These are phyloP conservation scores for Phycomyces blakesleeanus DNA, from an alignment of 192 early-diverging fungal genomes.

Conservation along the genomic window DNA sequence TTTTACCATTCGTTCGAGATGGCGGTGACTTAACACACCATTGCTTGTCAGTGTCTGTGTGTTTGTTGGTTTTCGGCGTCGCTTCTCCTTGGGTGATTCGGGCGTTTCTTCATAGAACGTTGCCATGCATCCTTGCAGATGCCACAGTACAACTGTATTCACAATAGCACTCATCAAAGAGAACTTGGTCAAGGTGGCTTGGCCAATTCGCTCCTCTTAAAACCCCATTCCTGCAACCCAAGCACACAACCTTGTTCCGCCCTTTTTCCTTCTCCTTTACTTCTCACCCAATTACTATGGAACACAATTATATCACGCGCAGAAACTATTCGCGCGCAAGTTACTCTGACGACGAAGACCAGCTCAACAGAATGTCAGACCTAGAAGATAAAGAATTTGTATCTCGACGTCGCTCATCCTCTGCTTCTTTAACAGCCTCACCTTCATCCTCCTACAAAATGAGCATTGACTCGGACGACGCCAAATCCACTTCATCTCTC, in stretches of 20 bases:
- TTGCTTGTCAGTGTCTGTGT: conserved; percentile 19
- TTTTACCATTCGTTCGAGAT: conserved; percentile 18
- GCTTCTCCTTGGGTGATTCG: conserved; percentile 2
- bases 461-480: conserved; percentile 27
- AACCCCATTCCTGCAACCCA: neutral
- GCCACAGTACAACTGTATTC: conserved; percentile 27
- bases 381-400: conserved; percentile 11
- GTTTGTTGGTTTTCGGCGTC: conserved; percentile 1
- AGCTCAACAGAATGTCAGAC: conserved; percentile 15
- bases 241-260: neutral
- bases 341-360: conserved; percentile 10
- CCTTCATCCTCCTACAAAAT: conserved; percentile 24
- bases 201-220: neutral
- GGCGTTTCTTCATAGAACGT: conserved; percentile 14
- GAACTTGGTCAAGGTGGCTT: conserved; percentile 12
- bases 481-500: conserved; percentile 5
- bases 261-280: neutral
- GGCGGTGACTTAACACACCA: conserved; percentile 8
- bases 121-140: conserved; percentile 20
- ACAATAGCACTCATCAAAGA: conserved; percentile 2
- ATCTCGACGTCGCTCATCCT: neutral
- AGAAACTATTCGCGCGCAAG: neutral
- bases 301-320: neutral
- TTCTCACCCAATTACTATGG: neutral
- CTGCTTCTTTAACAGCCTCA: neutral